phyloP scores from a whole-genome alignment of 1,284 basidiomycete genomes.

The Thelephora terrestris region DNA sequence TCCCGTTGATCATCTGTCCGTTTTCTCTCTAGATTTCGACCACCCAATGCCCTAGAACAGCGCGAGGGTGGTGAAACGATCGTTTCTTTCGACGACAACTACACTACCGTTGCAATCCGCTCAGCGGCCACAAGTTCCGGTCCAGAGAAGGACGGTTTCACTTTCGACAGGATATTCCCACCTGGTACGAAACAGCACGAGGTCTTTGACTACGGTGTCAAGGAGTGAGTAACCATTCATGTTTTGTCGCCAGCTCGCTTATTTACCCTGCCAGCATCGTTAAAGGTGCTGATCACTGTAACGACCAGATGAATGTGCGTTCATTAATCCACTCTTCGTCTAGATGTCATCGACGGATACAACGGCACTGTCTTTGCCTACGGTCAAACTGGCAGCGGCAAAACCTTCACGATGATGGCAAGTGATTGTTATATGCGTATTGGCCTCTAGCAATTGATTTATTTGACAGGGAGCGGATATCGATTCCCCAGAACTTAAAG shows the following conservation, averaged over 20 bases:
- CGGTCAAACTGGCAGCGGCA: constrained; percentile 96
- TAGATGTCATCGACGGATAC: constrained; percentile 98
- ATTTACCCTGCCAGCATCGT: constrained; percentile 47
- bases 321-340: not conserved
- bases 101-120: constrained; percentile 75
- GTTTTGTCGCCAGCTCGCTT: constrained; percentile 6
- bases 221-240: constrained; percentile 58
- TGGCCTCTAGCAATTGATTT: constrained; percentile 8
- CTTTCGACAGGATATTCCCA: constrained; percentile 94
- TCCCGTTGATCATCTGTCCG: not conserved
- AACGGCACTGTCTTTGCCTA: constrained; percentile 99
- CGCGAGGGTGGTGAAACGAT: constrained; percentile 89
- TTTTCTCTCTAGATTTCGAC: constrained; percentile 70
- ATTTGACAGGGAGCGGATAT: constrained; percentile 83
- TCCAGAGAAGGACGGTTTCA: constrained; percentile 89
- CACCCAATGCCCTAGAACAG: constrained; percentile 86
- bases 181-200: constrained; percentile 89
- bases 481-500: constrained; percentile 84
- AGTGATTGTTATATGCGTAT: constrained; percentile 11
- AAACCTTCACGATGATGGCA: constrained; percentile 98
- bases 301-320: not conserved
- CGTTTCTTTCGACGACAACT: constrained; percentile 81
- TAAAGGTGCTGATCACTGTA: constrained; percentile 41
- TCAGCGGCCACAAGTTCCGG: constrained; percentile 57
- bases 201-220: constrained; percentile 98